A percentile compares a stretch with the other conserved stretches of the same genome.
Conservation (phyloP, 1,284 basidiomycete species). For the Neolentinus lepideus region DNA sequence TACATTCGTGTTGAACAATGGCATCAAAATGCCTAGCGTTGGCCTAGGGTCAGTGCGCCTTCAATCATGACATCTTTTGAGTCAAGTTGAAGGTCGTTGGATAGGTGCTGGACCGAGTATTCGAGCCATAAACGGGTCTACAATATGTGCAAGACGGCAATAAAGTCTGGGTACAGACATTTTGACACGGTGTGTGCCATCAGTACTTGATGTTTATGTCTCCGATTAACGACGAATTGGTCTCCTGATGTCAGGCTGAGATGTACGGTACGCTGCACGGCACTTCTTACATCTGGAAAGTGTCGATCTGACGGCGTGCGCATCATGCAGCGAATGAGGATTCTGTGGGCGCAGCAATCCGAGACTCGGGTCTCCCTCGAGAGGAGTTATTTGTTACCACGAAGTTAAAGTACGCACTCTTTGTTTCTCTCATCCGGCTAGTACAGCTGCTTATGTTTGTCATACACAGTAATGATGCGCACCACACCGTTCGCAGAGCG, state of each 20-base stretch:
- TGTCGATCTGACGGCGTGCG: background rate
- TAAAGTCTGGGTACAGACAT: too few relatives aligned
- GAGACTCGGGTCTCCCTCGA: conserved; percentile 35
- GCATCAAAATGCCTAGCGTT: too few relatives aligned
- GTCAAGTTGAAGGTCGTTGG: too few relatives aligned
- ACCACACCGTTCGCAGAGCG: conserved; percentile 40
- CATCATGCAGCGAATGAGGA: conserved; percentile 28
- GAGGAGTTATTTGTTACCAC: conserved; percentile 45
- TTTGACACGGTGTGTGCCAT: background rate
- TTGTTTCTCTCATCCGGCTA: too few relatives aligned
- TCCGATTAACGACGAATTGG: background rate
- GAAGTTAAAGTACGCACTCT: conserved; percentile 28
- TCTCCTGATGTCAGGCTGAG: conserved; percentile 6
- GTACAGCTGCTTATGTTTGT: too few relatives aligned
- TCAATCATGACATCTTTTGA: too few relatives aligned
- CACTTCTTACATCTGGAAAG: background rate
- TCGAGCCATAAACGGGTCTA: too few relatives aligned
- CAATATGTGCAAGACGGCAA: too few relatives aligned
- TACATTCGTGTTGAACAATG: too few relatives aligned
- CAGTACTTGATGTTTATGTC: background rate
- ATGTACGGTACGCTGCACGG: conserved; percentile 13
- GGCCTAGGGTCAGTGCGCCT: too few relatives aligned
- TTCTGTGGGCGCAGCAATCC: conserved; percentile 41
- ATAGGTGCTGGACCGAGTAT: too few relatives aligned
- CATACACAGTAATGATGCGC: conserved; percentile 25